Percentiles rank a stretch among this genome's conserved stretches.
Evolutionary conservation across 257 asterid species (phyloP).

Genomic region (Salvia hispanica): DNA sequence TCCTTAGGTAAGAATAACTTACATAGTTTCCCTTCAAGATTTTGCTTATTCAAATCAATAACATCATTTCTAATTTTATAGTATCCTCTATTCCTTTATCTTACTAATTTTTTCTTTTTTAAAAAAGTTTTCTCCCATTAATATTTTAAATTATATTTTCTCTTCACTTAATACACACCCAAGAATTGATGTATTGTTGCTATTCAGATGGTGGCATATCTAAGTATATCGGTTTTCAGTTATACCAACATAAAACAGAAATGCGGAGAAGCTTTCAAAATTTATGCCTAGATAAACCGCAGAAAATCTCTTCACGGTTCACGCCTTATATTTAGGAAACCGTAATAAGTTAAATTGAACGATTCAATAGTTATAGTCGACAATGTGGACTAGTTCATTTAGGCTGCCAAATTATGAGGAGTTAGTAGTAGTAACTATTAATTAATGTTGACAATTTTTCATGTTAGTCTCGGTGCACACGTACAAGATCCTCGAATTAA

Average conservation of each 20-base stretch:
- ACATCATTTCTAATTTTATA: neutral
- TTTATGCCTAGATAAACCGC: too few relatives aligned
- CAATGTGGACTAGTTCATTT: neutral
- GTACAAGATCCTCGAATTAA: constrained; percentile 11
- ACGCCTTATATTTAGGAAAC: neutral
- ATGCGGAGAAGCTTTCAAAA: too few relatives aligned
- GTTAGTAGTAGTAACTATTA: neutral
- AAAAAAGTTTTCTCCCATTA: too few relatives aligned
- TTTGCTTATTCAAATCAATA: neutral
- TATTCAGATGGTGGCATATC: too few relatives aligned
- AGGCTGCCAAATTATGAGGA: neutral
- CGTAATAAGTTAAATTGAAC: neutral
- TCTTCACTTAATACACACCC: too few relatives aligned
- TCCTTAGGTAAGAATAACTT: constrained; percentile 31
- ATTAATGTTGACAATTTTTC: neutral
- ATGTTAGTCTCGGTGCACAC: neutral
- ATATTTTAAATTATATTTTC: too few relatives aligned
- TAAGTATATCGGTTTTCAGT: too few relatives aligned
- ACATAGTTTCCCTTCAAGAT: constrained; percentile 38
- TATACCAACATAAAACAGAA: too few relatives aligned
- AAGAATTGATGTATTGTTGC: too few relatives aligned
- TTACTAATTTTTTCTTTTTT: too few relatives aligned
- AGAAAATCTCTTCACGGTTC: neutral
- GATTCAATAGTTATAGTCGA: neutral
- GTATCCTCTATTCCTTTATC: too few relatives aligned